Evolutionary conservation across 441 rosid species (phyloP), one percentile per base, ranked within the genome.

Genomic region (Erysimum cheiri): DNA sequence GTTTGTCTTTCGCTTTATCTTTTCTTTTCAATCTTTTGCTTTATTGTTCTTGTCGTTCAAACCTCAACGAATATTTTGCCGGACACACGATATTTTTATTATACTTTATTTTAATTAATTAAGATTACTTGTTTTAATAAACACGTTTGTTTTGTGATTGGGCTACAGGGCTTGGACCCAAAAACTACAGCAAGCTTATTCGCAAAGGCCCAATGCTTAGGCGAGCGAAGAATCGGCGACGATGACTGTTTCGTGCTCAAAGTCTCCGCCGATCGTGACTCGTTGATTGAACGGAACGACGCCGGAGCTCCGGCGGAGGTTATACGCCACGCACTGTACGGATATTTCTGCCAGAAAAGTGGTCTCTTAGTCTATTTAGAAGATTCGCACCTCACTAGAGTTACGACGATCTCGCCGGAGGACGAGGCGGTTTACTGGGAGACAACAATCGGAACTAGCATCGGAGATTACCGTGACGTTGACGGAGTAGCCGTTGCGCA

Each of bases 291-390:
- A 59, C 80, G 98, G 12, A 89, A 85, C 79, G 97, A 90, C 70
- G 76, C 54, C 46, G 79, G 79, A 44, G 93, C 91, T 24, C 85
- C 96, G 46, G 93, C 97, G 0, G 96, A 90, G 72, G 94, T 89
- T 49, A 84, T 93, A 9, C 83, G 98, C 57, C 98, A 93, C 69
- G 89, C 92, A 2, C 63, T 93, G 0, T 91, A 93, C 54, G 98
- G 98, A 22, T 93, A 93, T 58, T 93, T 93, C 74, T 84, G 88
- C 80, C 98, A 93, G 49, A 93, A 82, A 77, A 93, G 91, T 70
- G 98, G 98, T 11, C 78, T 93, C 3, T 66, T 93, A 7, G 76
- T 93, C n/a, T 93, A 93, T 77, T 19, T 90, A 24, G 98, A 93
- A 60, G 98, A 93, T 72, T 93, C 98, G 0, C 96, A 93, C 52